Evolutionary conservation across 2,329 filamentous ascomycete genomes (phyloP), one percentile per base, ranked within the genome.

Genomic region (Ascochyta fabae): DNA sequence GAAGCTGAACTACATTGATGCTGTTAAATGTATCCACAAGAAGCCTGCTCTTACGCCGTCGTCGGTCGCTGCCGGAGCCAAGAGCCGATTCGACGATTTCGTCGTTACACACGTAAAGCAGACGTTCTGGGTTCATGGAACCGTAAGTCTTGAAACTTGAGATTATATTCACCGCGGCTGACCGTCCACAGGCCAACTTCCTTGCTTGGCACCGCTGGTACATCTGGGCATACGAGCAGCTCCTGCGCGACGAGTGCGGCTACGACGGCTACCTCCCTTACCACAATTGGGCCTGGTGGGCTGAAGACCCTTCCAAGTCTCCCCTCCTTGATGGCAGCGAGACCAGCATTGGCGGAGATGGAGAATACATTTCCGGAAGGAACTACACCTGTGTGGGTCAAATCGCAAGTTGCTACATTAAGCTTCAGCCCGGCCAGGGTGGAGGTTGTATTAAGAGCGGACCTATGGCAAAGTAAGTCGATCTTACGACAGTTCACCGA

Each of bases 241-340:
- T 75, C 1, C 68, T 80, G 2, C 69, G 67, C 4, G 67, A 75
- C 10, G 78, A 80, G 54, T 80, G 78, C 48, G 76, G 75, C 33
- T 80, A 79, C 53, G 71, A 61, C 8, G 77, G 76, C 45, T 71
- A 71, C 38, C 73, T 77, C 42, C 78, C 78, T 3, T 84, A 83
- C 72, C 80, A 79, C 73, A 81, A 84, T 67, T 85, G 82, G 80
- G 77, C 77, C 3, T 76, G 77, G 48, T 80, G 79, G 70, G 74
- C 79, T 2, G 58, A 73, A 3, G 78, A 85, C 33, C 71, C 71
- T 1, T 36, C 53, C 56, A 76, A 78, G 50, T 84, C 82, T 0
- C 80, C 83, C 13, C 67, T 85, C 44, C 85, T 87, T 56, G 82
- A 84, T 60, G 84, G 84, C 44, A 81, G 79, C 58, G 78, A 77